Evolutionary conservation across 1,139 yeast species (phyloP).

Genomic region (Saccharomycopsis hybrid): DNA sequence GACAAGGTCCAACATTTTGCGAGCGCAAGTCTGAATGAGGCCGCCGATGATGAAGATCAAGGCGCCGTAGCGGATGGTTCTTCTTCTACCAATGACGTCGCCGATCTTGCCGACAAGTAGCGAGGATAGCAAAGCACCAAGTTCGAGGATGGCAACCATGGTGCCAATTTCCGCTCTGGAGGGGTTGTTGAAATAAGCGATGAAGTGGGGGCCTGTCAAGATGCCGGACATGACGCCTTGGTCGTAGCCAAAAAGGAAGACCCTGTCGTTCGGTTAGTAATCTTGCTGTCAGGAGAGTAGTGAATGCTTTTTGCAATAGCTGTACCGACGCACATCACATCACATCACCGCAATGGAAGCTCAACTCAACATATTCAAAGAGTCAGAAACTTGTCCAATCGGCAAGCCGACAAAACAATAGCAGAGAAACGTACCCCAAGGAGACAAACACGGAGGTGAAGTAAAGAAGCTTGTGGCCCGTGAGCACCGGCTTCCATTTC

Average conservation of each 20-base stretch:
- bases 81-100: slow-evolving; percentile 73
- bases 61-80: slow-evolving; percentile 79
- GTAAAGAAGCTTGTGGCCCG: slow-evolving; percentile 18
- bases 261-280: too few relatives aligned
- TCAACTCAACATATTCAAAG: too few relatives aligned
- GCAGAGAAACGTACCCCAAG: slow-evolving; percentile 21
- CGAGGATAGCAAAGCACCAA: slow-evolving; percentile 81
- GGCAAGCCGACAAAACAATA: too few relatives aligned
- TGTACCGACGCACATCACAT: too few relatives aligned
- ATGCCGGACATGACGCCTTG: slow-evolving; percentile 90
- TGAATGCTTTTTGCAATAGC: too few relatives aligned
- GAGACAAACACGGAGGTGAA: slow-evolving; percentile 21
- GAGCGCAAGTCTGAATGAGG: slow-evolving; percentile 55
- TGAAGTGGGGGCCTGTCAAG: slow-evolving; percentile 64
- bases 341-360: too few relatives aligned
- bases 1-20: slow-evolving; percentile 45
- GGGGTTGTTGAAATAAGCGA: slow-evolving; percentile 67
- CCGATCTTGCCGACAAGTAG: slow-evolving; percentile 71
- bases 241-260: slow-evolving; percentile 81
- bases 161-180: slow-evolving; percentile 64
- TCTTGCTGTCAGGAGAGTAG: too few relatives aligned
- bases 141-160: slow-evolving; percentile 76
- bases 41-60: slow-evolving; percentile 80
- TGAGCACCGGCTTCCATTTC: slow-evolving; percentile 16
- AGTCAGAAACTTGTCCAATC: too few relatives aligned